phyloP scores from a whole-genome alignment of 495 filamentous ascomycete species.

The Xanthoparmelia taractica region DNA sequence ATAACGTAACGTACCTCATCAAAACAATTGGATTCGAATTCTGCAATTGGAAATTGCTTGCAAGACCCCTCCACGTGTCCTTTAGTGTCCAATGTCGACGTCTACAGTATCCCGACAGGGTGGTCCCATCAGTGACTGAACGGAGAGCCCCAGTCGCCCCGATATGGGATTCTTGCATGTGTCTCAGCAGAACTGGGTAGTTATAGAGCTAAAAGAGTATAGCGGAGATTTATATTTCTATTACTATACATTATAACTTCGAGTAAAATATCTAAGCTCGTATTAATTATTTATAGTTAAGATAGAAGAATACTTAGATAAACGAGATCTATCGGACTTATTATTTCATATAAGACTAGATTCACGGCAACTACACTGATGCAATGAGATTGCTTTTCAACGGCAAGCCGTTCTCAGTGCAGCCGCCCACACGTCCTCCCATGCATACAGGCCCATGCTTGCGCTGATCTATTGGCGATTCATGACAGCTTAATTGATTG shows the following conservation, averaged over 20 bases:
- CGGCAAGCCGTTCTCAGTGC: not conserved
- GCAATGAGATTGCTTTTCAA: not conserved
- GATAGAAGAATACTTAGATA: slow-evolving; percentile 18
- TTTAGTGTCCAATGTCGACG: too few species aligned
- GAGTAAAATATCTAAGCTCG: slow-evolving; percentile 23
- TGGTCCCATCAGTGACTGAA: too few species aligned
- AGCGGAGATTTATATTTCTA: not conserved
- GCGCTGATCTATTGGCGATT: not conserved
- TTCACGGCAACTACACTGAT: not conserved
- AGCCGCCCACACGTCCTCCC: not conserved
- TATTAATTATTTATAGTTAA: slow-evolving; percentile 18
- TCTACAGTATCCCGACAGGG: too few species aligned
- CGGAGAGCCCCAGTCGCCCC: too few species aligned
- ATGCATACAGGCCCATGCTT: not conserved
- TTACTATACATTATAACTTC: slow-evolving; percentile 5
- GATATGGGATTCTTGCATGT: too few species aligned
- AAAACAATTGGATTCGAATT: too few species aligned
- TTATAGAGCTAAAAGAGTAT: not conserved
- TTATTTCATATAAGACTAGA: slow-evolving; percentile 1
- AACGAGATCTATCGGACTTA: not conserved
- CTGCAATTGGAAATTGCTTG: too few species aligned
- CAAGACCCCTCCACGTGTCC: too few species aligned
- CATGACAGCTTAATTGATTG: not conserved
- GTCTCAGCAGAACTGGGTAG: too few species aligned
- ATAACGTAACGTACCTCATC: too few species aligned